Conservation (phyloP, 2,329 filamentous ascomycete genomes). For the Apiospora sp. region DNA sequence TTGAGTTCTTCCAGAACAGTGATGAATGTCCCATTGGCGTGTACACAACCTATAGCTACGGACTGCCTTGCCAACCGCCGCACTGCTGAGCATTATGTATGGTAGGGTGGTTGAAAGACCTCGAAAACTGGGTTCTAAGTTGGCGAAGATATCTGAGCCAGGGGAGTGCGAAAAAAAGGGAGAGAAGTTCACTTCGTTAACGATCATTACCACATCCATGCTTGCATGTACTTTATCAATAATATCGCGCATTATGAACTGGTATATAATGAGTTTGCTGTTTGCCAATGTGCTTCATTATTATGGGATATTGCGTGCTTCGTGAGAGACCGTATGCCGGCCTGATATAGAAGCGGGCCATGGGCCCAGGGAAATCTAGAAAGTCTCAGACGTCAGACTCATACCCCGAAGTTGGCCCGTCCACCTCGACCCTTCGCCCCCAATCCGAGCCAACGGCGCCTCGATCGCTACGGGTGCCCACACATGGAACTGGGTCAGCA, state of each 20-base stretch:
- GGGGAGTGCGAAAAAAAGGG: accelerated
- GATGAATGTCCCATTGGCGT: conserved; percentile 41
- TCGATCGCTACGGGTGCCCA: conserved; percentile 55
- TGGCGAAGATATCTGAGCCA: neutral
- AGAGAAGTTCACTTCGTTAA: neutral
- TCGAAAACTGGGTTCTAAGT: neutral
- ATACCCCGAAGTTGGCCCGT: conserved; percentile 42
- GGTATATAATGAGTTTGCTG: neutral
- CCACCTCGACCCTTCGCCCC: conserved; percentile 44
- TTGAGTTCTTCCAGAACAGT: conserved; percentile 41
- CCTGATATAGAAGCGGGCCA: neutral
- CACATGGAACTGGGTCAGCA: conserved; percentile 50
- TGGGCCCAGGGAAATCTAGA: neutral
- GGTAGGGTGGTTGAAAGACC: neutral
- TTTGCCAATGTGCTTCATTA: no score
- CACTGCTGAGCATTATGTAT: conserved; percentile 26
- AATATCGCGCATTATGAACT: neutral
- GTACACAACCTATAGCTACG: conserved; percentile 42
- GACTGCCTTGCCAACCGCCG: conserved; percentile 35
- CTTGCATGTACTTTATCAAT: neutral
- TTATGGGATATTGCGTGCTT: no score
- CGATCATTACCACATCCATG: neutral
- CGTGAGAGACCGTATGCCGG: no score
- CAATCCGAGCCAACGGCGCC: conserved; percentile 51
- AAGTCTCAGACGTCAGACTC: conserved; percentile 37